Base-by-base conservation (phyloP, 352 stramenopile species). In the Elongisporangium senticosum region DNA sequence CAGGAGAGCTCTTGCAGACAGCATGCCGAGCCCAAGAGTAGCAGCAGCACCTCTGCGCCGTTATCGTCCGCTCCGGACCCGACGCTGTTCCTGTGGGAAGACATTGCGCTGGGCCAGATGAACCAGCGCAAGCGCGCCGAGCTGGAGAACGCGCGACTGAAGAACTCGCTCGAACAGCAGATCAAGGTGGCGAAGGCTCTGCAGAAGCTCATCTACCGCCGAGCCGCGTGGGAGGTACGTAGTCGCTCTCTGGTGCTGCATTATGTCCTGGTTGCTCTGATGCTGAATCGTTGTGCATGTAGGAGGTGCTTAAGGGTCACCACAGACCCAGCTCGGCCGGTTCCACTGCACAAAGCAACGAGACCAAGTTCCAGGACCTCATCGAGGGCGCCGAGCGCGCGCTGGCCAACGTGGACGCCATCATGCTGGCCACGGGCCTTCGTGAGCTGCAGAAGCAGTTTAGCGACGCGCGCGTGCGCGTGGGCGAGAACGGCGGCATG, bases 61-160 rank as follows among this genome's bases (percentile, higher is more conserved):
- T 53, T 55, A 0, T 53, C 58, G 1, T 50, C 53, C 0, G 52
- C 24, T 20, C 60, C 58, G 1, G 53, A 55, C n/a, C 39, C 62
- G 10, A 54, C 55, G 7, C 59, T 59, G 7, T 58, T 51, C 1
- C 68, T 81, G 24, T 87, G 77, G 77, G 61, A 68, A 7, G 69
- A 79, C 15, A 69, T 87, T 33, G 74, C 74, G 3, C 55, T 69
- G 22, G 60, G 68, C 11, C 72, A 85, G 49, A 66, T 64, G 1
- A 40, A 64, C 13, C 69, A 81, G 51, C 62, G 67, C 11, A 62
- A 75, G 58, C 69, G 72, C 24, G 54, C 69, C 19, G 71, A 85
- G 61, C 70, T 66, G 6, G 74, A 87, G 61, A 84, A 86, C 53
- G 65, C 67, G 3, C 71, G 71, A 4, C 62, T 87, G 7, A 86